These are phyloP conservation scores for Thinopyrum obtusiflorum DNA, from an alignment of 202 grass and related monocot genomes.

Conservation along the genomic window DNA sequence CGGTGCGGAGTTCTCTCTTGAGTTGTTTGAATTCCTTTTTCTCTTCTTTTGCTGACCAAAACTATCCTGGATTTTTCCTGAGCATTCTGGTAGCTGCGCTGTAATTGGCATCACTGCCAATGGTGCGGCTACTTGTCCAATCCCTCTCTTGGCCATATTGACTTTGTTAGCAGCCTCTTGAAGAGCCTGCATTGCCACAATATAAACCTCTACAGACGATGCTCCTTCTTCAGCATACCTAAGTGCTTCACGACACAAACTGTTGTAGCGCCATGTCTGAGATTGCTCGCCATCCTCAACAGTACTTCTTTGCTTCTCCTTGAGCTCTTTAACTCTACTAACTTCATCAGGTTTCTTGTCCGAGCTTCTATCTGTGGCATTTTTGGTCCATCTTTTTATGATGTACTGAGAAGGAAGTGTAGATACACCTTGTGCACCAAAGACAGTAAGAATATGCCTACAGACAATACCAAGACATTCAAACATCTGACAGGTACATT, in stretches of 20 bases:
- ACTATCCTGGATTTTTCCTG: constrained; percentile 33
- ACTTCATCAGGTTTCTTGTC: constrained; percentile 37
- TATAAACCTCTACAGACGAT: constrained; percentile 53
- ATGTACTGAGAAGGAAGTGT: constrained; percentile 56
- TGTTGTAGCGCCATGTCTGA: constrained; percentile 55
- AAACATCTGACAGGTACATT: constrained; percentile 58
- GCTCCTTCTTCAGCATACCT: constrained; percentile 65
- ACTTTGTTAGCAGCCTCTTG: constrained; percentile 66
- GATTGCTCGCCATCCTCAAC: constrained; percentile 66
- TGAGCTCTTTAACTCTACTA: constrained; percentile 35
- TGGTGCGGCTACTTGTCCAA: constrained; percentile 40
- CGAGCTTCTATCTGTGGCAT: constrained; percentile 45
- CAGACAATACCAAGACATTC: constrained; percentile 60
- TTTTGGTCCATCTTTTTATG: constrained; percentile 59
- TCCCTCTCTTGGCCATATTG: constrained; percentile 53
- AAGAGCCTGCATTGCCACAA: constrained; percentile 58
- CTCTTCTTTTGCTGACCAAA: constrained; percentile 45
- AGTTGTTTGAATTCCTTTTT: constrained; percentile 46
- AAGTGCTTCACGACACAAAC: constrained; percentile 58
- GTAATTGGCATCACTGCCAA: constrained; percentile 55
- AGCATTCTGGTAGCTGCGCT: constrained; percentile 40
- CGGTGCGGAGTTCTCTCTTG: constrained; percentile 30
- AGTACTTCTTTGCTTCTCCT: constrained; percentile 54
- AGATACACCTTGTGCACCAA: constrained; percentile 33
- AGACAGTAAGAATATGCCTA: constrained; percentile 54